Evolutionary conservation across 257 asterid species (phyloP).

Genomic region (Lycium barbarum): DNA sequence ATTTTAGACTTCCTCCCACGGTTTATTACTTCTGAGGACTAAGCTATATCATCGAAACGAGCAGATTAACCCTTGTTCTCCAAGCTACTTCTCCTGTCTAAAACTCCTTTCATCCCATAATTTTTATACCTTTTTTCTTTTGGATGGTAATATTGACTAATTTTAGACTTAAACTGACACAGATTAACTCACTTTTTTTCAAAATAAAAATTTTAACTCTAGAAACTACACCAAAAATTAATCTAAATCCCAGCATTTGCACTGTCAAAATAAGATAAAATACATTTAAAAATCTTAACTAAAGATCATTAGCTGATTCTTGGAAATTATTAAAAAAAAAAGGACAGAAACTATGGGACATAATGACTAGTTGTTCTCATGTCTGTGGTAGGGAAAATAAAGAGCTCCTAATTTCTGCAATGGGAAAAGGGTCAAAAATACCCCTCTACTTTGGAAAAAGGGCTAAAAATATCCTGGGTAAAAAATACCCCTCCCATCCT

Average conservation of each 20-base stretch:
- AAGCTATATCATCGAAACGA: neutral
- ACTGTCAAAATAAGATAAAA: neutral
- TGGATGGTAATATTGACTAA: neutral
- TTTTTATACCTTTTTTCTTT: neutral
- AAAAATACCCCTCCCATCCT: no score
- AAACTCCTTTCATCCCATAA: neutral
- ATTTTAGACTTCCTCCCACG: neutral
- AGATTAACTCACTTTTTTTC: neutral
- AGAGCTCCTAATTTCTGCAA: neutral
- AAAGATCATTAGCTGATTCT: neutral
- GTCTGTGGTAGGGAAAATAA: neutral
- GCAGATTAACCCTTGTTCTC: neutral
- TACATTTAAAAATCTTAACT: neutral
- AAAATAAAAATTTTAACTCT: neutral
- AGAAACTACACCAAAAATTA: constrained; percentile 7
- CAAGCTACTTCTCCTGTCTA: constrained; percentile 4
- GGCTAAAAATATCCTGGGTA: no score
- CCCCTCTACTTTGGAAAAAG: no score
- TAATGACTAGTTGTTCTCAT: neutral
- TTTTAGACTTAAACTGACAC: neutral
- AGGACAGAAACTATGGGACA: neutral
- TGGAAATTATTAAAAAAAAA: neutral
- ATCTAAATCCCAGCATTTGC: neutral
- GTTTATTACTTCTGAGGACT: neutral
- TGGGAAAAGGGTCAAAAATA: no score